phyloP scores from a whole-genome alignment of 2,329 filamentous ascomycete species.

The Cytospora mali region DNA sequence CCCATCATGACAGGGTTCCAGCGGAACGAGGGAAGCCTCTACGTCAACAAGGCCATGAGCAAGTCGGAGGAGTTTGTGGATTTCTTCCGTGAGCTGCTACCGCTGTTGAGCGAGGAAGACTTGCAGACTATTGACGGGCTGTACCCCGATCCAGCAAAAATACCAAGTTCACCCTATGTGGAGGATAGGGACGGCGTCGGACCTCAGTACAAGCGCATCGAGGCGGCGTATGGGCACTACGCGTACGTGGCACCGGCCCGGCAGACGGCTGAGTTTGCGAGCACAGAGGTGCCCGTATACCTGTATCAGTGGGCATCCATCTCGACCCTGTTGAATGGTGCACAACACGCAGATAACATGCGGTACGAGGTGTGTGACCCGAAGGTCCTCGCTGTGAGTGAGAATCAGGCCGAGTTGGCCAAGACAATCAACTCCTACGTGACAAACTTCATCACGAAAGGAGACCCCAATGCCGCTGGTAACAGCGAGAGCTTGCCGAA shows the following conservation, averaged over 20 bases:
- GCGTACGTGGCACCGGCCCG: conserved; percentile 56
- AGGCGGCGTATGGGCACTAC: conserved; percentile 57
- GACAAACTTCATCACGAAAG: conserved; percentile 50
- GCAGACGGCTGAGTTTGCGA: conserved; percentile 49
- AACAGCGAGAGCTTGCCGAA: conserved; percentile 35
- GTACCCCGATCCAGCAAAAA: conserved; percentile 44
- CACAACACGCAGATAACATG: conserved; percentile 53
- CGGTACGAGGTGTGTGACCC: conserved; percentile 48
- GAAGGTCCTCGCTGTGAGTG: conserved; percentile 39
- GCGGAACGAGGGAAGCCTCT: conserved; percentile 47
- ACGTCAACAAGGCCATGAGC: conserved; percentile 43
- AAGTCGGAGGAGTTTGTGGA: conserved; percentile 38
- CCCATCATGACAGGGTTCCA: conserved; percentile 48
- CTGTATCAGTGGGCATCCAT: conserved; percentile 58
- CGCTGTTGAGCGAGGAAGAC: conserved; percentile 41
- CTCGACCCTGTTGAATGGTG: conserved; percentile 45
- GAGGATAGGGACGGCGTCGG: conserved; percentile 47
- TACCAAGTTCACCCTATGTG: conserved; percentile 40
- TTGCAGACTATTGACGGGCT: conserved; percentile 40
- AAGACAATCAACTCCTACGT: conserved; percentile 50
- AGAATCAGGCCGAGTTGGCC: conserved; percentile 45
- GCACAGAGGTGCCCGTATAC: conserved; percentile 43
- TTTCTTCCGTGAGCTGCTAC: conserved; percentile 45
- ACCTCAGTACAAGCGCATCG: conserved; percentile 55
- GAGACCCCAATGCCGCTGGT: conserved; percentile 46